Evolutionary conservation across 2,329 filamentous ascomycete species (phyloP).

Genomic region (Macroventuria anomochaeta): DNA sequence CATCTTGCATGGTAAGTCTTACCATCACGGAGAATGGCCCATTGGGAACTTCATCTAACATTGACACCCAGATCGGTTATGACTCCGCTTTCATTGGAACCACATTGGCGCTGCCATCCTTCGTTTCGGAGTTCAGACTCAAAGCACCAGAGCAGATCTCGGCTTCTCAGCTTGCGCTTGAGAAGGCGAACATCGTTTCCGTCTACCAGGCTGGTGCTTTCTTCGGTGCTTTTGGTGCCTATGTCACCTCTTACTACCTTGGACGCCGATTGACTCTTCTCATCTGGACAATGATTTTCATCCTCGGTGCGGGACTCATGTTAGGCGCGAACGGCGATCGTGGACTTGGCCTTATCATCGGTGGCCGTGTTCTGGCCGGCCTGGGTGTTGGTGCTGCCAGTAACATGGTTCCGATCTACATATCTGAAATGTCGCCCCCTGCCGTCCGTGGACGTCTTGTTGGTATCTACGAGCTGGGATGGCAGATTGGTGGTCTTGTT

Average conservation of each 20-base stretch:
- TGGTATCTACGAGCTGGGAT: constrained; percentile 56
- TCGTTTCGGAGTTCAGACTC: constrained; percentile 71
- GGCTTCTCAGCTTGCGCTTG: constrained; percentile 57
- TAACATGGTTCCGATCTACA: constrained; percentile 66
- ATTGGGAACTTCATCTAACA: constrained; percentile 55
- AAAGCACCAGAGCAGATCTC: constrained; percentile 50
- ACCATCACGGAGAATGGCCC: neutral
- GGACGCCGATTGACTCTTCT: constrained; percentile 70
- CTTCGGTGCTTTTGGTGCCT: constrained; percentile 69
- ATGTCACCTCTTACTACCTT: constrained; percentile 68
- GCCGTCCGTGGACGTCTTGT: constrained; percentile 66
- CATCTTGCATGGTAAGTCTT: constrained; percentile 53
- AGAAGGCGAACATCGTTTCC: constrained; percentile 78
- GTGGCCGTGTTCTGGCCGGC: constrained; percentile 62
- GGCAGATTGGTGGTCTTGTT: constrained; percentile 52
- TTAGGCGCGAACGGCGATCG: constrained; percentile 56
- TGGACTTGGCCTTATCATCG: constrained; percentile 63
- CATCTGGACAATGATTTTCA: constrained; percentile 67
- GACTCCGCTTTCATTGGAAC: constrained; percentile 79
- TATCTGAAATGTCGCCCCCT: constrained; percentile 62
- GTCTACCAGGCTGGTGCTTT: constrained; percentile 83
- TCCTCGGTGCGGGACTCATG: constrained; percentile 73
- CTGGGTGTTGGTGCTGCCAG: constrained; percentile 62
- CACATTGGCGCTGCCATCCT: constrained; percentile 73
- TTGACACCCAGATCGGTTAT: constrained; percentile 58